phyloP scores from a whole-genome alignment of 768 basidiomycete species.

The Rhodosporidiobolus sp. region DNA sequence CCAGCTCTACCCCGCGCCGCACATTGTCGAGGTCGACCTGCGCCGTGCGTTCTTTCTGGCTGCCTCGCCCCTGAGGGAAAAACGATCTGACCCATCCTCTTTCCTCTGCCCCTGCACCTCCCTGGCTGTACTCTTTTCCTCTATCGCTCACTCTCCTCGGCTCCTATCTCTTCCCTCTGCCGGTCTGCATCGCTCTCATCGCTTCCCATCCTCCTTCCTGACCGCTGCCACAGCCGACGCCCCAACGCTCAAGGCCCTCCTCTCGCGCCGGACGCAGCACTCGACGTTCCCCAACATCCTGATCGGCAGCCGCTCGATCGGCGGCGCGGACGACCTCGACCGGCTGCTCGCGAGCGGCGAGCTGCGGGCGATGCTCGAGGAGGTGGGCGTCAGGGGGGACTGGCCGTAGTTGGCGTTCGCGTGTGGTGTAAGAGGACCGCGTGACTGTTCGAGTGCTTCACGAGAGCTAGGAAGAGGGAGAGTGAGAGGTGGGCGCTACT shows the following conservation, averaged over 20 bases:
- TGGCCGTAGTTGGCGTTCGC: not conserved
- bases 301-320: slow-evolving; percentile 22
- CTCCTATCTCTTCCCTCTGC: not conserved
- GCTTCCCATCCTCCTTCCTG: not conserved
- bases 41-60: not conserved
- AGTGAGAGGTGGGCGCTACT: too few species aligned
- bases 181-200: too few species aligned
- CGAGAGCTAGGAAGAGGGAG: too few species aligned
- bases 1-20: not conserved
- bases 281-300: slow-evolving; percentile 33
- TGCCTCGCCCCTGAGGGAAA: not conserved
- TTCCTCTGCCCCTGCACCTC: not conserved
- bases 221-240: slow-evolving; percentile 14
- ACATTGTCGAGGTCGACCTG: slow-evolving; percentile 27
- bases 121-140: too few species aligned
- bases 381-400: slow-evolving; percentile 6
- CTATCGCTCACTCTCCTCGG: not conserved
- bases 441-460: too few species aligned
- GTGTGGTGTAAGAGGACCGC: too few species aligned
- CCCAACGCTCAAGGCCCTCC: slow-evolving; percentile 11
- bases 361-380: slow-evolving; percentile 10
- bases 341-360: not conserved
- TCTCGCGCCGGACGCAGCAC: slow-evolving; percentile 12
- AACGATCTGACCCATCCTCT: not conserved
- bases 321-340: slow-evolving; percentile 27